phyloP scores from a whole-genome alignment of 1,139 yeast genomes.

The Magnusiomyces fungicola region DNA sequence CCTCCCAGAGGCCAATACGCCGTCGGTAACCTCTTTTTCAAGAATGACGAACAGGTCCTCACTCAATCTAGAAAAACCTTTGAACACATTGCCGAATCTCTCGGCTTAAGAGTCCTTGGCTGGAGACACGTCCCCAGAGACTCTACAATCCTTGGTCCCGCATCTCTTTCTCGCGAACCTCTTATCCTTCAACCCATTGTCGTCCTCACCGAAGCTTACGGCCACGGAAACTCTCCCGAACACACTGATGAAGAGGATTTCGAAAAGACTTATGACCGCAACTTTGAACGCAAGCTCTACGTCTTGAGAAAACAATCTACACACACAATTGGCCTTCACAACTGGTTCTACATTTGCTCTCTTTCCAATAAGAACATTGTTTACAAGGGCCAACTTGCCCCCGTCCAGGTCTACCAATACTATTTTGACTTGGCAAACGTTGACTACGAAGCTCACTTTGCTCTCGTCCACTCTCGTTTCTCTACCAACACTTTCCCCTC shows the following conservation, averaged over 20 bases:
- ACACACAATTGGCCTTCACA: constrained; percentile 85
- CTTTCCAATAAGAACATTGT: constrained; percentile 83
- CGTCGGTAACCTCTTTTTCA: constrained; percentile 88
- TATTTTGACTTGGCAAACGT: constrained; percentile 89
- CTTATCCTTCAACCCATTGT: constrained; percentile 81
- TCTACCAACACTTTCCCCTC: constrained; percentile 98
- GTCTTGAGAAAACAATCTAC: constrained; percentile 84
- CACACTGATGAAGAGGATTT: constrained; percentile 40
- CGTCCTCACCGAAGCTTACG: constrained; percentile 55
- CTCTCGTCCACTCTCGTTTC: constrained; percentile 93
- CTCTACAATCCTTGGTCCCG: constrained; percentile 88
- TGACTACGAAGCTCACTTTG: constrained; percentile 92
- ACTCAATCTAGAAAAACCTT: constrained; percentile 66
- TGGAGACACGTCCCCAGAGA: constrained; percentile 98
- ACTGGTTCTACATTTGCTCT: constrained; percentile 97
- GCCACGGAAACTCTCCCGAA: constrained; percentile 30
- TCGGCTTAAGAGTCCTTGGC: constrained; percentile 78
- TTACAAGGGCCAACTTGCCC: constrained; percentile 96
- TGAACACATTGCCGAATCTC: constrained; percentile 67
- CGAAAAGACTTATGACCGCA: constrained; percentile 49
- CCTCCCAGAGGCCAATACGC: constrained; percentile 88
- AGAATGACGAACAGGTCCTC: constrained; percentile 61
- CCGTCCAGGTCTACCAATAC: constrained; percentile 90
- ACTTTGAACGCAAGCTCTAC: constrained; percentile 77
- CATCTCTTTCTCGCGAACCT: constrained; percentile 91